Conservation (phyloP, 1,284 basidiomycete species). For the Binderoboletus segoi region DNA sequence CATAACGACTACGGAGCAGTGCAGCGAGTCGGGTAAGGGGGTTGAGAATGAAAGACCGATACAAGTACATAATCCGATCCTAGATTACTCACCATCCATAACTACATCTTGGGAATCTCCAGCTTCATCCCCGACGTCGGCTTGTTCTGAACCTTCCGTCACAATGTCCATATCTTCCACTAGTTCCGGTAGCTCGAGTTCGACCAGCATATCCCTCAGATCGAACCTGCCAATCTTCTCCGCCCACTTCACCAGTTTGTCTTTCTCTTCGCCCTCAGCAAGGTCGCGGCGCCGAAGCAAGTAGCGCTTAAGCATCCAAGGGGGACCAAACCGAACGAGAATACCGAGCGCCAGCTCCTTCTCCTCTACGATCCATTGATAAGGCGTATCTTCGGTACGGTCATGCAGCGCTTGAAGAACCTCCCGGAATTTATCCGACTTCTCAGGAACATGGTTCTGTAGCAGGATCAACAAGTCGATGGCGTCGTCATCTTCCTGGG, state of each 20-base stretch:
- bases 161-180: slow-evolving; percentile 11
- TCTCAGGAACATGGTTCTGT: slow-evolving; percentile 26
- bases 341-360: slow-evolving; percentile 28
- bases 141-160: background rate
- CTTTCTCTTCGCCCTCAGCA: slow-evolving; percentile 16
- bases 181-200: slow-evolving; percentile 20
- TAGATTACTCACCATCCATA: slow-evolving; percentile 9
- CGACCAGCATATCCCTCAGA: slow-evolving; percentile 23
- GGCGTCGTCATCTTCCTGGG: slow-evolving; percentile 29
- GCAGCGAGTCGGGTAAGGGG: too few relatives aligned
- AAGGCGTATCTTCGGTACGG: slow-evolving; percentile 21
- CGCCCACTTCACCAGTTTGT: slow-evolving; percentile 18
- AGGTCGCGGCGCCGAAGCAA: slow-evolving; percentile 28
- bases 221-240: slow-evolving; percentile 30
- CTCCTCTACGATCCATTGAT: slow-evolving; percentile 32
- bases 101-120: slow-evolving; percentile 3
- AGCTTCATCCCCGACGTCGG: background rate
- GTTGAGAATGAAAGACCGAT: background rate
- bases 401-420: slow-evolving; percentile 32
- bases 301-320: slow-evolving; percentile 36
- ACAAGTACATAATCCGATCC: background rate
- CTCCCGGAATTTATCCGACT: slow-evolving; percentile 23
- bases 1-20: too few relatives aligned
- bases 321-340: slow-evolving; percentile 25
- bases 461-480: slow-evolving; percentile 26